phyloP scores from a whole-genome alignment of 352 stramenopile genomes.

The Phytophthora quininea region DNA sequence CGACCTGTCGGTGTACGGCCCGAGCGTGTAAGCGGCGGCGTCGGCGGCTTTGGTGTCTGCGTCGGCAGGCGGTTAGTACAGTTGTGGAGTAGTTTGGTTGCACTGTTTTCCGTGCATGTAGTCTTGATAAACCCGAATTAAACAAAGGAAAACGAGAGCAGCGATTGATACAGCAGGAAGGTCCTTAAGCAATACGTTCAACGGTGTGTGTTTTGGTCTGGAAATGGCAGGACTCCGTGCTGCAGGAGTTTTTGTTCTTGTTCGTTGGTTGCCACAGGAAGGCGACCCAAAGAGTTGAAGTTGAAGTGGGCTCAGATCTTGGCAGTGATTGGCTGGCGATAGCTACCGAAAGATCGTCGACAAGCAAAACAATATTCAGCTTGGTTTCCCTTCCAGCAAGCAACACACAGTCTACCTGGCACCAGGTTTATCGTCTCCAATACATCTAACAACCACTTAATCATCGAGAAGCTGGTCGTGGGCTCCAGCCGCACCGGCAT shows the following conservation, averaged over 20 bases:
- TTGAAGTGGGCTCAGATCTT: background rate
- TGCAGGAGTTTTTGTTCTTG: too few species aligned
- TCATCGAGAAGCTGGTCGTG: conserved; percentile 45
- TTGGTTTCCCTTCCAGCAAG: too few species aligned
- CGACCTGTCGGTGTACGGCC: conserved; percentile 70
- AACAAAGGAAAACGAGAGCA: conserved; percentile 7
- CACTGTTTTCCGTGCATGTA: conserved; percentile 23
- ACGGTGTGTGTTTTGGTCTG: background rate
- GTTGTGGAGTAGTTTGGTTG: conserved; percentile 5
- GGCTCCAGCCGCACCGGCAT: conserved; percentile 40
- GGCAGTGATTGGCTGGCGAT: background rate
- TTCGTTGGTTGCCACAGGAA: background rate
- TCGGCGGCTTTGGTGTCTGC: background rate
- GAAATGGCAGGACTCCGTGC: too few species aligned
- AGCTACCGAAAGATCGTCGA: too few species aligned
- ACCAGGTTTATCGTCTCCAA: conserved; percentile 1
- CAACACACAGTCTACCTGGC: too few species aligned
- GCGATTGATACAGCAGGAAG: background rate
- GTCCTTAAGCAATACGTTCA: background rate
- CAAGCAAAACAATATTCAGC: too few species aligned
- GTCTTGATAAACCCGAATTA: conserved; percentile 27
- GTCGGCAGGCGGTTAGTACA: background rate
- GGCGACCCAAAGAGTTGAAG: background rate
- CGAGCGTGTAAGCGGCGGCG: conserved; percentile 42
- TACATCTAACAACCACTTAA: conserved; percentile 39